Conservation (phyloP, 768 basidiomycete species). For the Tricholoma bakamatsutake region DNA sequence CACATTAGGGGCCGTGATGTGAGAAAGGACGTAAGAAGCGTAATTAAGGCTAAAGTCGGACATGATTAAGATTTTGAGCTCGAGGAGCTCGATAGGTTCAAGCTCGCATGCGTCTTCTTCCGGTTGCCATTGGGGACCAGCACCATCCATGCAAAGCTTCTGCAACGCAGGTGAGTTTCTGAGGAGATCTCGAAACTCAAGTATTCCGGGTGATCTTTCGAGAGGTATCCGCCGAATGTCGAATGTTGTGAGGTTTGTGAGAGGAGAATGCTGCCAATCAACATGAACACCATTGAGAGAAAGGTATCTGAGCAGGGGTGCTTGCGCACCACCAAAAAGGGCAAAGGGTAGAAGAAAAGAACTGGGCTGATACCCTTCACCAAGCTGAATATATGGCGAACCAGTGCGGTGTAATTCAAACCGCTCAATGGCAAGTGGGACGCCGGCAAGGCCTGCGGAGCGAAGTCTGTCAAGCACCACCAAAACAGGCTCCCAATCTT, state of each 20-base stretch:
- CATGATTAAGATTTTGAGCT: slow-evolving; percentile 48
- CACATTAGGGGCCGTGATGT: slow-evolving; percentile 52
- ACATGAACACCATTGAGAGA: slow-evolving; percentile 55
- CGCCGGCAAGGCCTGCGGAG: slow-evolving; percentile 24
- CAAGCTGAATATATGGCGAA: slow-evolving; percentile 38
- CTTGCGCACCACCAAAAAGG: slow-evolving; percentile 45
- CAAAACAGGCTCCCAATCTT: slow-evolving; percentile 49
- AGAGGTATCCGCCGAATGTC: slow-evolving; percentile 60
- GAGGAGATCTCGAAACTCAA: slow-evolving; percentile 50
- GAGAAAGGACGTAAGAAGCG: slow-evolving; percentile 39
- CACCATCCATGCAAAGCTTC: slow-evolving; percentile 57
- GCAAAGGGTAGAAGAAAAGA: slow-evolving; percentile 28
- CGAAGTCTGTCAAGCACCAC: slow-evolving; percentile 45
- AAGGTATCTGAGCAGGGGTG: slow-evolving; percentile 43
- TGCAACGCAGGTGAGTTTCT: slow-evolving; percentile 39
- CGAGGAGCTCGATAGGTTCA: slow-evolving; percentile 39
- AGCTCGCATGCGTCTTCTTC: slow-evolving; percentile 15
- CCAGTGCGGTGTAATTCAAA: slow-evolving; percentile 62
- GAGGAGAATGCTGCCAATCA: slow-evolving; percentile 46
- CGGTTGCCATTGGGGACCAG: slow-evolving; percentile 42
- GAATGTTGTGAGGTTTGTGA: slow-evolving; percentile 54
- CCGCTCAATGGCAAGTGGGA: slow-evolving; percentile 45
- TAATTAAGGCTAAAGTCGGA: slow-evolving; percentile 49
- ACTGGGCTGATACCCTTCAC: slow-evolving; percentile 31
- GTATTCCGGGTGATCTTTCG: slow-evolving; percentile 41